Percentiles rank a stretch among this genome's conserved stretches.
These are phyloP conservation scores for Glaciozyma martinii DNA, from an alignment of 768 basidiomycete species.

Conservation along the genomic window DNA sequence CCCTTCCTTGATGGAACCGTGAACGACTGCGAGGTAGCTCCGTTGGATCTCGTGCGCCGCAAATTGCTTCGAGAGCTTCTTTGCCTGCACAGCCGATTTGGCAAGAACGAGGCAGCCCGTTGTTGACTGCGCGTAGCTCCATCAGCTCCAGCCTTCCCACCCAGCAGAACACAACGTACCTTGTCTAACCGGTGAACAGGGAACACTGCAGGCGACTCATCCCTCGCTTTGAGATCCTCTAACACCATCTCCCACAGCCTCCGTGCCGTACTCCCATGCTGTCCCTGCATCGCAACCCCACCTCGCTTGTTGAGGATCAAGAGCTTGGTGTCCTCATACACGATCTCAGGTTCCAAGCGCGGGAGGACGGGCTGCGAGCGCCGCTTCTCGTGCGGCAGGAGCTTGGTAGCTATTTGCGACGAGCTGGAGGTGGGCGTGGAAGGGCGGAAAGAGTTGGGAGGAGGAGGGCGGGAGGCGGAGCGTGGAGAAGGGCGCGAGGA, in stretches of 20 bases:
- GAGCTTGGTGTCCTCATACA: conserved; percentile 2
- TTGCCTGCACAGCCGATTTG: conserved; percentile 1
- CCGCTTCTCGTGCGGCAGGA: background rate
- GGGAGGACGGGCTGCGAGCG: background rate
- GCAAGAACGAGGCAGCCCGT: conserved; percentile 21
- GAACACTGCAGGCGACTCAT: background rate
- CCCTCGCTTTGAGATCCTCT: background rate
- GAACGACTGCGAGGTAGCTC: conserved; percentile 25
- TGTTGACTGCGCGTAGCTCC: background rate
- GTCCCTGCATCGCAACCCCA: conserved; percentile 12
- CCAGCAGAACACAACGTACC: background rate
- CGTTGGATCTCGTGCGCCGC: conserved; percentile 11
- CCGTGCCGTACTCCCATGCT: conserved; percentile 7
- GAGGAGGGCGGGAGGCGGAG: background rate
- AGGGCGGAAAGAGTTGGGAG: background rate
- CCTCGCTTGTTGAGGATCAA: conserved; percentile 25
- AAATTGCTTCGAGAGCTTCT: conserved; percentile 11
- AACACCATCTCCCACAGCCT: conserved; percentile 9
- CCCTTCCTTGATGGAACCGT: conserved; percentile 20
- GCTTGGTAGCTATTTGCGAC: background rate
- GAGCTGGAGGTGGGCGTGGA: background rate
- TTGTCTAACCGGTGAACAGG: conserved; percentile 29
- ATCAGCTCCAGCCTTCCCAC: background rate
- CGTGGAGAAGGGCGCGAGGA: background rate
- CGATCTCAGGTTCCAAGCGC: background rate